A percentile compares a stretch with the other conserved stretches of the same genome.
Evolutionary conservation across 2,329 filamentous ascomycete genomes (phyloP).

Genomic region (Ilyonectria destructans): DNA sequence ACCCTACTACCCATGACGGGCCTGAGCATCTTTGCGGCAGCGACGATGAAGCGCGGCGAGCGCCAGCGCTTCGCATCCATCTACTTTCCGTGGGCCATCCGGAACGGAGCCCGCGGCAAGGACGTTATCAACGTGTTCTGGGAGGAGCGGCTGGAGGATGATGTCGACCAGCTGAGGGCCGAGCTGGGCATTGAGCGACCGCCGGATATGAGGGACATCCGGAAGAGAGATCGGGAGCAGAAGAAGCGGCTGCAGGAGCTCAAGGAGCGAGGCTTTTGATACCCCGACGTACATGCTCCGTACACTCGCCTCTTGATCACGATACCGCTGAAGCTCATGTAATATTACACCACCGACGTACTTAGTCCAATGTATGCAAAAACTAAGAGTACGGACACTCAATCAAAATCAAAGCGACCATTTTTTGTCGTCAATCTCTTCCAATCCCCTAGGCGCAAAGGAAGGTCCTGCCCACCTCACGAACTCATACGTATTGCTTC

Average conservation of each 20-base stretch:
- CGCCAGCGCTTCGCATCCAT: constrained; percentile 80
- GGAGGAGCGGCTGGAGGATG: constrained; percentile 92
- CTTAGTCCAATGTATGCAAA: constrained; percentile 32
- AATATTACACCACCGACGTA: constrained; percentile 7
- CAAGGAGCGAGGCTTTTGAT: constrained; percentile 44
- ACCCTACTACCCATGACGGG: constrained; percentile 96
- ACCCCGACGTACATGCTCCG: not conserved
- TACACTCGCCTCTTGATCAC: not conserved
- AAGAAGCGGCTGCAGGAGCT: constrained; percentile 74
- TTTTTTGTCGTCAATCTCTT: constrained; percentile 24
- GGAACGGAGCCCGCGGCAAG: constrained; percentile 82
- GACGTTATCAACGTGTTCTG: constrained; percentile 97
- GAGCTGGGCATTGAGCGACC: constrained; percentile 90
- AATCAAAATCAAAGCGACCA: constrained; percentile 1
- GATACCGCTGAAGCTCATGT: constrained; percentile 2
- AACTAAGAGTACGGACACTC: not conserved
- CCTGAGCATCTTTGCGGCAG: constrained; percentile 86
- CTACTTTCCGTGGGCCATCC: constrained; percentile 92
- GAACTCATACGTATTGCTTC: not conserved
- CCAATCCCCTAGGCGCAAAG: constrained; percentile 13
- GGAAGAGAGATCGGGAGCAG: constrained; percentile 79
- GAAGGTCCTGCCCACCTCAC: constrained; percentile 27
- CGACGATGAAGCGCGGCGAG: constrained; percentile 88
- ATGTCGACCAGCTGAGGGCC: constrained; percentile 82
- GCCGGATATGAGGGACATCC: constrained; percentile 85